A percentile compares a stretch with the other conserved stretches of the same genome.
Conservation (phyloP, 371 early-diverging fungal species). For the Mortierella sp. region DNA sequence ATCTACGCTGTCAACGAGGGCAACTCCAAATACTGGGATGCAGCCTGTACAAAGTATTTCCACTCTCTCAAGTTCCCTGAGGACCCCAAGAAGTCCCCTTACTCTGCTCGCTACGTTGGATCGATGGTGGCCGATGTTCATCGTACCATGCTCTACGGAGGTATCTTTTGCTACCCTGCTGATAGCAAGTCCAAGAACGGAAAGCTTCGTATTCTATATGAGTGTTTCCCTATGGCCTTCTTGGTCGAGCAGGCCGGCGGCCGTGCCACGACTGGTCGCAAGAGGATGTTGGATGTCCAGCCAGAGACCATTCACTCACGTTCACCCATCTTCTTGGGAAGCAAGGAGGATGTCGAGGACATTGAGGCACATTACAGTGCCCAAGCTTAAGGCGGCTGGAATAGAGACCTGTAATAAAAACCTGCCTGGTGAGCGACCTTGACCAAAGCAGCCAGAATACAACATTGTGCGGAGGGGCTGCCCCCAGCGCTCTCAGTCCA, state of each 20-base stretch:
- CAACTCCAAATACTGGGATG: conserved; percentile 93
- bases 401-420: too few species aligned
- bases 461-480: too few species aligned
- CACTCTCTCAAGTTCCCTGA: conserved; percentile 83
- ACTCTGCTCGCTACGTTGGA: conserved; percentile 97
- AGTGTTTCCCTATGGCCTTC: conserved; percentile 98
- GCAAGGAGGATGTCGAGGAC: conserved; percentile 88
- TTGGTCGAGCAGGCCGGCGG: conserved; percentile 97
- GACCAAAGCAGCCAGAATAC: too few species aligned
- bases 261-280: conserved; percentile 85
- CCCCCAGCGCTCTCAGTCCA: too few species aligned
- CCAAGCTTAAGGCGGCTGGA: conserved; percentile 29
- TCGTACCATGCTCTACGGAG: conserved; percentile 95
- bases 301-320: conserved; percentile 93
- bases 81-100: conserved; percentile 83
- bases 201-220: conserved; percentile 96
- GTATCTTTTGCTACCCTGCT: conserved; percentile 88
- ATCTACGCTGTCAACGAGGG: conserved; percentile 99
- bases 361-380: conserved; percentile 69
- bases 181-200: conserved; percentile 90
- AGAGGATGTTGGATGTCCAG: conserved; percentile 86
- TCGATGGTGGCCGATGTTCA: conserved; percentile 99
- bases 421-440: too few species aligned
- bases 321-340: conserved; percentile 93
- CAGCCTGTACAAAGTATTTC: conserved; percentile 89